Base-by-base conservation (phyloP, 2,329 filamentous ascomycete genomes). In the Trichoderma koningiopsis region DNA sequence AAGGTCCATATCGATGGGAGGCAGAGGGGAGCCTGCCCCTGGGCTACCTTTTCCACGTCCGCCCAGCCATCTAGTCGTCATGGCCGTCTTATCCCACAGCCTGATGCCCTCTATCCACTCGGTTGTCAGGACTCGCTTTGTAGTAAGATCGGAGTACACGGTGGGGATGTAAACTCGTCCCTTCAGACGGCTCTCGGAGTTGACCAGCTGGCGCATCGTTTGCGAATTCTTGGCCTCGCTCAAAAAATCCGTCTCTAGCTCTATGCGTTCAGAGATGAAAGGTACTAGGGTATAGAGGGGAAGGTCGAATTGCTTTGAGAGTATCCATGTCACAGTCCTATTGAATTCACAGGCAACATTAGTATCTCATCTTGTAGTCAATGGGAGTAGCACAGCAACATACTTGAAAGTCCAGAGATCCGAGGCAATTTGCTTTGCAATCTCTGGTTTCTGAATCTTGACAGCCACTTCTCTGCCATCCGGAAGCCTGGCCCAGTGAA, bases 31-130 rank as follows among this genome's bases (percentile, higher is more conserved):
- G 7, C 92, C 91, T 61, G 92, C 90, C 22, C 95, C 94, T 4
- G 93, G 92, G 31, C 92, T 95, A 4, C 92, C 93, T 71, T 88
- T 84, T 19, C 90, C 88, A 82, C 89, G 87, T 7, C 92, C 92
- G 27, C 94, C 94, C 47, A 89, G 82, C 95, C 96, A 98, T 5
- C 87, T 84, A 3, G 86, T 86, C 0, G 89, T 91, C 76, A 97
- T 90, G 65, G 91, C 86, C 69, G 92, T 89, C 78, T 96, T 96
- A 75, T 98, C 95, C 93, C 94, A 97, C 2, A 99, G 84, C 1
- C 94, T 87, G 2, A 97, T 89, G 7, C 96, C 96, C 80, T 99
- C 96, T 70, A 99, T 96, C 96, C 96, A 99, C 79, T 99, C 96
- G 0, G 95, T 94, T 0, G 94, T 96, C 83, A 99, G 91, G 60